These are phyloP conservation scores for Sphenostylis stenocarpa DNA, from an alignment of 306 rosid genomes.

Conservation along the genomic window DNA sequence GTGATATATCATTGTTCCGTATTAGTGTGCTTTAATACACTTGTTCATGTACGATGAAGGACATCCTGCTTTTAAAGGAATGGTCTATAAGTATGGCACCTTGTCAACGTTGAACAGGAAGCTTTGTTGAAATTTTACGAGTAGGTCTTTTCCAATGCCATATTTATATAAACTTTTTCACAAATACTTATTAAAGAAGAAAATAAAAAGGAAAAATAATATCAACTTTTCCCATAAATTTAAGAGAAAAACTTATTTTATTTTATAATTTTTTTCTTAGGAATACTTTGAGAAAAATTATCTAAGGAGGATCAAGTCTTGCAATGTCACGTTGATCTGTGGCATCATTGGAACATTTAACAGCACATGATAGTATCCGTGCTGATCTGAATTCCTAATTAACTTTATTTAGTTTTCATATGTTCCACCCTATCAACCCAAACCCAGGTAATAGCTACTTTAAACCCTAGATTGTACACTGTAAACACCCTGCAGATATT, in stretches of 20 bases:
- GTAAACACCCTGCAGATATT: neutral
- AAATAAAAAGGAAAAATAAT: too few relatives aligned
- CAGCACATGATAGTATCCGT: neutral
- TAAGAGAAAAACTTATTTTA: too few relatives aligned
- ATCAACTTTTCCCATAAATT: too few relatives aligned
- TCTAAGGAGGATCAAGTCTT: neutral
- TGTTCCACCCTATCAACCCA: neutral
- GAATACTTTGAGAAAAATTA: too few relatives aligned
- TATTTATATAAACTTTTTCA: too few relatives aligned
- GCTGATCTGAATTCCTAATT: neutral
- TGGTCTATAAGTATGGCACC: neutral
- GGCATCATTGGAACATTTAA: neutral
- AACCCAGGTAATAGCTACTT: neutral
- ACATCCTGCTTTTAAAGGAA: neutral
- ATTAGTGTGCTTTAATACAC: neutral
- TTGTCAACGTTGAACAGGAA: neutral
- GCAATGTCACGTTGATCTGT: neutral
- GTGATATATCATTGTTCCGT: too few relatives aligned
- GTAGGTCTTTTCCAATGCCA: neutral
- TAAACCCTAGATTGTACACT: neutral
- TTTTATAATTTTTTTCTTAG: too few relatives aligned
- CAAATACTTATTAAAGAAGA: too few relatives aligned
- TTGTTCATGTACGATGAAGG: neutral
- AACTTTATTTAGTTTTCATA: neutral
- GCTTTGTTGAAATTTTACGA: neutral